These are phyloP conservation scores for Fraxinus velutina DNA, from an alignment of 305 asterid genomes.

Conservation along the genomic window DNA sequence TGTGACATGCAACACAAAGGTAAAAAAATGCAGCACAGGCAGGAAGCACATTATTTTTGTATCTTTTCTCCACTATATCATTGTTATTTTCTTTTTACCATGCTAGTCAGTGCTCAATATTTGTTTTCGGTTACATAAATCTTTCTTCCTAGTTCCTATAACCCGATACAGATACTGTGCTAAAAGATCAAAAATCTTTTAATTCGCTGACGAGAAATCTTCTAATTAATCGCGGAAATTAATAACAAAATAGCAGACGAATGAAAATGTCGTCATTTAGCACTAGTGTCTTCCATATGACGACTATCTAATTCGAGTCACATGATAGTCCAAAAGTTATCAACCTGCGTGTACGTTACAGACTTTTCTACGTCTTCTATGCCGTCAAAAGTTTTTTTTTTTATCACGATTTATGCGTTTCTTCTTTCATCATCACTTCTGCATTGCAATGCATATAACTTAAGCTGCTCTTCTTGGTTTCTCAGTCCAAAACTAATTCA, in stretches of 20 bases:
- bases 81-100: background rate
- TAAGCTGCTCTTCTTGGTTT: conserved; percentile 10
- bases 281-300: conserved; percentile 9
- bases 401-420: background rate
- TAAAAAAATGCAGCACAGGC: background rate
- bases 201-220: background rate
- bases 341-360: conserved; percentile 14
- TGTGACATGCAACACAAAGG: background rate
- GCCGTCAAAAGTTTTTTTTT: background rate
- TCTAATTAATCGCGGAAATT: background rate
- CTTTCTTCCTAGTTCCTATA: background rate
- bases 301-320: conserved; percentile 3
- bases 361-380: conserved; percentile 13
- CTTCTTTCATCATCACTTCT: background rate
- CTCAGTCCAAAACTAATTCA: conserved; percentile 14
- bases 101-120: background rate
- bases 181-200: background rate
- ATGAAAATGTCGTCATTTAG: conserved; percentile 7
- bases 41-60: background rate
- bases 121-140: conserved; percentile 9
- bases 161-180: background rate
- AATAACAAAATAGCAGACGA: conserved; percentile 10
- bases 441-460: conserved; percentile 11
- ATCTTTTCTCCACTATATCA: background rate
- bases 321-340: conserved; percentile 2